A percentile compares a stretch with the other conserved stretches of the same genome.
These are phyloP conservation scores for Russula brevipes DNA, from an alignment of 768 basidiomycete genomes.

Conservation along the genomic window DNA sequence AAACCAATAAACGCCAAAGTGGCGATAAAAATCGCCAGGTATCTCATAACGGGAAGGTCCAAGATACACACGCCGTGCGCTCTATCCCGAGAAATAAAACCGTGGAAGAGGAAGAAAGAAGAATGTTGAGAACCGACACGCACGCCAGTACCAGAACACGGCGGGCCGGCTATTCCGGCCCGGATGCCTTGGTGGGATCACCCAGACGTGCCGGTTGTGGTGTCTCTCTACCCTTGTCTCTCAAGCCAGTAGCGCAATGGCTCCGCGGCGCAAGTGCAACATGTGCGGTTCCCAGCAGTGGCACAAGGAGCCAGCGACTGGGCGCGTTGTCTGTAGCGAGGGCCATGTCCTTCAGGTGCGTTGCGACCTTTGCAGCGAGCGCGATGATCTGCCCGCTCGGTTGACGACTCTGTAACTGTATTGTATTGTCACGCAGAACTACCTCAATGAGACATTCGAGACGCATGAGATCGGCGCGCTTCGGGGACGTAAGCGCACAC, in stretches of 20 bases:
- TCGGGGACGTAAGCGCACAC: conserved; percentile 55
- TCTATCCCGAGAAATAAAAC: conserved; percentile 18
- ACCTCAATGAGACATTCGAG: conserved; percentile 74
- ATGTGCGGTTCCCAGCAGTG: conserved; percentile 82
- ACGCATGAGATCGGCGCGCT: conserved; percentile 59
- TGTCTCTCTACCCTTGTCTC: no score
- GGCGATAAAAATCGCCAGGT: conserved; percentile 42
- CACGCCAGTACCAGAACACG: no score
- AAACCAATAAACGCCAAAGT: conserved; percentile 48
- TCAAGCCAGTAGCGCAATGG: conserved; percentile 38
- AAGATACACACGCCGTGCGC: not conserved
- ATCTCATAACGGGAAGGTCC: conserved; percentile 42
- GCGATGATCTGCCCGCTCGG: no score
- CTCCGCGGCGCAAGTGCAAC: conserved; percentile 59
- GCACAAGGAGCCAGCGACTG: conserved; percentile 80
- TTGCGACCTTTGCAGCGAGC: not conserved
- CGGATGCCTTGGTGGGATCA: no score
- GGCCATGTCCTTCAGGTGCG: conserved; percentile 84
- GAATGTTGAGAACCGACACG: no score
- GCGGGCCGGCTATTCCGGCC: not conserved
- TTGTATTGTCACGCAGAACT: conserved; percentile 47
- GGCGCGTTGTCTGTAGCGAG: conserved; percentile 81
- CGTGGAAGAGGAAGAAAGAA: not conserved
- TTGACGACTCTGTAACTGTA: not conserved
- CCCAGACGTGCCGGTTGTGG: no score